A percentile compares a stretch with the other conserved stretches of the same genome.
Conservation (phyloP, 2,329 filamentous ascomycete species). For the Talaromyces sp. region DNA sequence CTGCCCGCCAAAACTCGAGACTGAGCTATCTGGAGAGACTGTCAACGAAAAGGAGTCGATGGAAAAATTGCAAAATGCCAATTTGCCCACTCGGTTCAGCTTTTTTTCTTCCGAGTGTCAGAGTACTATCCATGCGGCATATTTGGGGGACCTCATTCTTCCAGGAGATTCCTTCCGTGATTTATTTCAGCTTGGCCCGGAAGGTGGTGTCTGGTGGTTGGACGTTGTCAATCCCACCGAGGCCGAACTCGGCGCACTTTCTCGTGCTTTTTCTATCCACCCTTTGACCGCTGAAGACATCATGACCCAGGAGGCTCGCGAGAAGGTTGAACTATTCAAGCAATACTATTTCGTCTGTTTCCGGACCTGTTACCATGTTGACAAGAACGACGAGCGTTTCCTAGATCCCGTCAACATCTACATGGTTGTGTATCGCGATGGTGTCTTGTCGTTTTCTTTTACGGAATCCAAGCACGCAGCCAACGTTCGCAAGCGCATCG, state of each 20-base stretch:
- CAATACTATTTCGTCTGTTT: conserved; percentile 99
- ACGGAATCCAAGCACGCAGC: conserved; percentile 78
- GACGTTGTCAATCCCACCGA: conserved; percentile 87
- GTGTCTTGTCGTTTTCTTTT: conserved; percentile 92
- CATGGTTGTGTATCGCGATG: conserved; percentile 92
- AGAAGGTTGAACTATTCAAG: conserved; percentile 97
- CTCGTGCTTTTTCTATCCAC: conserved; percentile 92
- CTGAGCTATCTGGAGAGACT: conserved; percentile 1
- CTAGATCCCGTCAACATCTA: conserved; percentile 96
- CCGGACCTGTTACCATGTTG: conserved; percentile 81
- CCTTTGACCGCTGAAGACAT: conserved; percentile 96
- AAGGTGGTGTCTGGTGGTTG: conserved; percentile 95
- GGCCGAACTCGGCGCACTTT: conserved; percentile 81
- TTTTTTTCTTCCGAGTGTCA: conserved; percentile 96
- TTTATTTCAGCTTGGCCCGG: conserved; percentile 67
- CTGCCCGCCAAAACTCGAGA: conserved; percentile 15
- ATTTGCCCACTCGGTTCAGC: conserved; percentile 77
- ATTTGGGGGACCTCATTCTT: conserved; percentile 80
- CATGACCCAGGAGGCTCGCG: conserved; percentile 85
- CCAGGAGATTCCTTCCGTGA: conserved; percentile 86
- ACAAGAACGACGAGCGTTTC: conserved; percentile 72
- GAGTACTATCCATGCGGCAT: conserved; percentile 84
- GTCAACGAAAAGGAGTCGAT: conserved; percentile 29
- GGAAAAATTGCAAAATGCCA: conserved; percentile 35
- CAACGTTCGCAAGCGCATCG: conserved; percentile 86